Conservation (phyloP, 2,329 filamentous ascomycete genomes). For the Sporothrix humicola region DNA sequence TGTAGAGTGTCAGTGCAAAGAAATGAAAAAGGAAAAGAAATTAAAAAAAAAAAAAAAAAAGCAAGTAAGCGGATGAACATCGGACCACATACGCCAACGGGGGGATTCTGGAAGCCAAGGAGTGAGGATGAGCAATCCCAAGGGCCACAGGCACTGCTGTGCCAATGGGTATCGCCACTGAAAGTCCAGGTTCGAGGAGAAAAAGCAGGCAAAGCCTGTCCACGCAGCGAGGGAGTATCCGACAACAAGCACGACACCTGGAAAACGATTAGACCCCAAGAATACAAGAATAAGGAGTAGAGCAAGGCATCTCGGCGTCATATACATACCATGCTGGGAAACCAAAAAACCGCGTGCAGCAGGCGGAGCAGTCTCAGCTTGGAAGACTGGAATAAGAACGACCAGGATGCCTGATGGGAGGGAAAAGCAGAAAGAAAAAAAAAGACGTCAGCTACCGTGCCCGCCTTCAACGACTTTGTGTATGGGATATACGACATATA, state of each 20-base stretch:
- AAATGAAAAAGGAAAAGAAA: no score
- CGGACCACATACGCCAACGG: constrained; percentile 25
- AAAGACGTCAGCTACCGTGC: no score
- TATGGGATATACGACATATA: no score
- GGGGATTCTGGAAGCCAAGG: constrained; percentile 29
- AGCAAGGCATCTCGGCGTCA: no score
- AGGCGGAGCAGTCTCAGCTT: constrained; percentile 49
- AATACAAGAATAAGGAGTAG: no score
- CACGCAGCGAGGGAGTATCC: constrained; percentile 35
- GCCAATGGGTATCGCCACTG: constrained; percentile 53
- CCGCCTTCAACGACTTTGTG: no score
- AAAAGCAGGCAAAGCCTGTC: constrained; percentile 49
- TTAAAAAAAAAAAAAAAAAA: no score
- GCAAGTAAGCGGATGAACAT: no score
- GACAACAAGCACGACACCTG: not conserved
- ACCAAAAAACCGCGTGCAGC: constrained; percentile 42
- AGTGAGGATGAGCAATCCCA: constrained; percentile 43
- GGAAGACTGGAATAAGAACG: constrained; percentile 26
- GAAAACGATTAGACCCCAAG: no score
- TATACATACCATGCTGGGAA: constrained; percentile 32
- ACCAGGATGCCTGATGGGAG: constrained; percentile 37
- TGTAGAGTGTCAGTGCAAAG: no score
- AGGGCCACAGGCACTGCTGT: constrained; percentile 49
- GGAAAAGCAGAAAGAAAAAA: no score
- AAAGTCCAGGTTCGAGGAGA: constrained; percentile 43